These are phyloP conservation scores for Coprinopsis marcescibilis DNA, from an alignment of 768 basidiomycete genomes.

Conservation along the genomic window DNA sequence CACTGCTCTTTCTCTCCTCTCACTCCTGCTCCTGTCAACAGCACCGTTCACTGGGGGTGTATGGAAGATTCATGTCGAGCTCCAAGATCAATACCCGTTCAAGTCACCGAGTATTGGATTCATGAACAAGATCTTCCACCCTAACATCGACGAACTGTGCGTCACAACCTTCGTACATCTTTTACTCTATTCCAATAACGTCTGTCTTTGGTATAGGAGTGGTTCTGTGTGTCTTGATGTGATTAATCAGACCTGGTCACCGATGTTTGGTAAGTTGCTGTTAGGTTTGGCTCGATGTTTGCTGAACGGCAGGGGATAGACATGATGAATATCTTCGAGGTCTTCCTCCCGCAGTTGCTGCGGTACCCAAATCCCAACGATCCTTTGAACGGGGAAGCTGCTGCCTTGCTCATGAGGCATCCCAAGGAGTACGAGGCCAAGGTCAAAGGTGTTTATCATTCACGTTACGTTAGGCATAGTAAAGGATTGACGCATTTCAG, in stretches of 20 bases:
- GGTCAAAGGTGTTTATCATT: slow-evolving; percentile 66
- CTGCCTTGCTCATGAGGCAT: slow-evolving; percentile 94
- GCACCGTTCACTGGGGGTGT: slow-evolving; percentile 97
- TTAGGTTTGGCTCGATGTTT: background rate
- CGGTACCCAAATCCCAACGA: slow-evolving; percentile 99
- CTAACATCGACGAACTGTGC: slow-evolving; percentile 97
- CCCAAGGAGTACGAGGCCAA: slow-evolving; percentile 93
- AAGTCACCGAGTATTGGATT: slow-evolving; percentile 99
- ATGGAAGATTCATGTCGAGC: slow-evolving; percentile 99
- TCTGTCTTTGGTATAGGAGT: slow-evolving; percentile 47
- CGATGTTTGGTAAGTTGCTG: slow-evolving; percentile 86
- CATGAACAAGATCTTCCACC: slow-evolving; percentile 99
- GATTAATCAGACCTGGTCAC: slow-evolving; percentile 99
- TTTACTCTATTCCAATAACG: slow-evolving; percentile 1
- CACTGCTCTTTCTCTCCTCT: no score
- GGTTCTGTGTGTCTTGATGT: slow-evolving; percentile 98
- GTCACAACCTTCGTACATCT: slow-evolving; percentile 30
- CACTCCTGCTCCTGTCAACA: slow-evolving; percentile 28
- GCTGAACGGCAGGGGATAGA: slow-evolving; percentile 40
- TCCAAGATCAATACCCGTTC: slow-evolving; percentile 98
- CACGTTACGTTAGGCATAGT: background rate
- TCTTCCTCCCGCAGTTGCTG: slow-evolving; percentile 93
- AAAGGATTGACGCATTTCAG: no score
- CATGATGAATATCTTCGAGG: slow-evolving; percentile 99
- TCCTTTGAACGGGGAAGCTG: slow-evolving; percentile 96